phyloP scores from a whole-genome alignment of 2,329 filamentous ascomycete genomes.

The Helotiales sp. region DNA sequence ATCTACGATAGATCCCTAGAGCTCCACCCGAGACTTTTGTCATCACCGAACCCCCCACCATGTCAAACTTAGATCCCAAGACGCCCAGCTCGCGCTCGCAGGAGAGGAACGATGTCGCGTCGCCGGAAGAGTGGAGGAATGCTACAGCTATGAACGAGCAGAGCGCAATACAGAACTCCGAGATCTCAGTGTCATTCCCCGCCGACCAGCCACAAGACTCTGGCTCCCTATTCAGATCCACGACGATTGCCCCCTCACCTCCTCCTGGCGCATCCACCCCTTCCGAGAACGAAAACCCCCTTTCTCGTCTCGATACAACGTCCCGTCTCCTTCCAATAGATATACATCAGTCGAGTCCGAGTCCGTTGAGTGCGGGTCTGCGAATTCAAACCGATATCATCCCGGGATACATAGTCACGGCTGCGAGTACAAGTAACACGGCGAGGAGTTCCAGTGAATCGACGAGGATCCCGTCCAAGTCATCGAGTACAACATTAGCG shows the following conservation, averaged over 20 bases:
- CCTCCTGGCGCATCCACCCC: constrained; percentile 28
- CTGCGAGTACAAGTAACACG: constrained; percentile 32
- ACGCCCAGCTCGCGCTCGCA: constrained; percentile 28
- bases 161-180: constrained; percentile 25
- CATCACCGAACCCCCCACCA: constrained; percentile 28
- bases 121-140: constrained; percentile 9
- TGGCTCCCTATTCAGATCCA: constrained; percentile 44
- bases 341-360: constrained; percentile 25
- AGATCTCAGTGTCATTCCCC: constrained; percentile 20
- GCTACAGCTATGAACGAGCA: constrained; percentile 26
- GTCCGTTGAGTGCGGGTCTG: constrained; percentile 40
- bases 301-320: constrained; percentile 37
- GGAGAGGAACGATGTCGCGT: constrained; percentile 17
- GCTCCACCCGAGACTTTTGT: constrained; percentile 11
- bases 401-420: constrained; percentile 36
- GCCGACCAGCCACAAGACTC: constrained; percentile 17
- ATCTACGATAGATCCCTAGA: constrained; percentile 18
- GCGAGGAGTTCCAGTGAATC: constrained; percentile 28
- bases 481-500: constrained; percentile 46
- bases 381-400: constrained; percentile 46
- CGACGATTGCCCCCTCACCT: constrained; percentile 48
- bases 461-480: constrained; percentile 19
- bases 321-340: constrained; percentile 30
- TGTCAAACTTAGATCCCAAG: constrained; percentile 33
- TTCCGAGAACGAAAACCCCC: constrained; percentile 19